Evolutionary conservation across 441 rosid genomes (phyloP), one percentile per base, ranked within the genome.

Genomic region (Flueggea neowawraea): DNA sequence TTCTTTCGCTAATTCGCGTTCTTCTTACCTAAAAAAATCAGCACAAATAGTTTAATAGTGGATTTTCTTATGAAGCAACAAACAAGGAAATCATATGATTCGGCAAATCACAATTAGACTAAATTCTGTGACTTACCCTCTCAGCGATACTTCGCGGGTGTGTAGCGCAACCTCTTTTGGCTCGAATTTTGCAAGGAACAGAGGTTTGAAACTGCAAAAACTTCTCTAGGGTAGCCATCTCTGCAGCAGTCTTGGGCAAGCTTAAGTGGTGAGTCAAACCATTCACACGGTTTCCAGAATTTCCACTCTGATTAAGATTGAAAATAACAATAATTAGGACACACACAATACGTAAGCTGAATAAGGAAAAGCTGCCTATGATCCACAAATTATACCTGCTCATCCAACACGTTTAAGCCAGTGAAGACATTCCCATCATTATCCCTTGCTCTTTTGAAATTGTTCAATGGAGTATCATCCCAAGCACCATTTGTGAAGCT

Each of bases 101-200:
- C 41, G 7, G 31, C 12, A 22, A 54, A 56, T 60, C 41, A 49
- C 45, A 41, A 22, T 55, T 50, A 43, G 45, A 39, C 6, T 32
- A 55, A 44, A 28, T 49, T 60, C 12, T 43, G 8, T 48, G 36
- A 65, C 31, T 45, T 81, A 88, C 95, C 84, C 95, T 83, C 71
- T 88, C 95, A 7, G 95, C 95, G 43, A 88, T 83, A 77, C 89
- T 88, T 52, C 91, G 82, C 9, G 95, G 95, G 63, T 88, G 95
- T 60, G 91, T 88, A 11, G 95, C 95, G 43, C 66, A 88, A 32
- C 95, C 95, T 52, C 95, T 58, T 65, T 83, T 88, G 44, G 95
- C 95, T 45, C 95, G 75, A 62, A 82, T 78, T 73, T 88, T 88
- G 67, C 84, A 82, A 12, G 91, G 91, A 16, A 81, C 78, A 7